A percentile compares a stretch with the other conserved stretches of the same genome.
These are phyloP conservation scores for Veloboletus limbatus DNA, from an alignment of 1,284 basidiomycete genomes.

Conservation along the genomic window DNA sequence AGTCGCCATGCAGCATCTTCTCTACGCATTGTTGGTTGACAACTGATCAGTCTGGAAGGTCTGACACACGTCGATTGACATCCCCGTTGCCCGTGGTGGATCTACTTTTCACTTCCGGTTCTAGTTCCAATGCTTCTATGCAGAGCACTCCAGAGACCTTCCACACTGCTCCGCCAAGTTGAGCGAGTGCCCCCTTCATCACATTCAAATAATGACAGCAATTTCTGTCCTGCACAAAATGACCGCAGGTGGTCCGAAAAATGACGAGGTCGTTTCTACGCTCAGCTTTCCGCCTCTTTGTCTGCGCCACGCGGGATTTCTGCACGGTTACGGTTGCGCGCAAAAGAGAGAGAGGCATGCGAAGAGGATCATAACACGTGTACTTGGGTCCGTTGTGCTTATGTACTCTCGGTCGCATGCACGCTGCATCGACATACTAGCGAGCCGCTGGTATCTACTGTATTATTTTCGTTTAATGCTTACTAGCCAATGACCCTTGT, in stretches of 20 bases:
- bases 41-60: slow-evolving; percentile 50
- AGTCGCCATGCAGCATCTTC: slow-evolving; percentile 47
- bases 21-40: slow-evolving; percentile 59
- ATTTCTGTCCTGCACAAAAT: slow-evolving; percentile 12
- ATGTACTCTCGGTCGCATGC: background rate
- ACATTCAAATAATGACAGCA: background rate
- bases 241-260: slow-evolving; percentile 39
- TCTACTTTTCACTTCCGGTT: background rate
- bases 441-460: background rate
- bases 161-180: background rate
- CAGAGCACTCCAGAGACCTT: background rate
- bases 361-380: slow-evolving; percentile 1
- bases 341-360: slow-evolving; percentile 37
- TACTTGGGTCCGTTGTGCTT: background rate
- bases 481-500: slow-evolving; percentile 33
- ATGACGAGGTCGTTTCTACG: slow-evolving; percentile 51
- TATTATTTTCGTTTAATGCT: slow-evolving; percentile 27
- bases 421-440: background rate
- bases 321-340: slow-evolving; percentile 55
- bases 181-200: slow-evolving; percentile 19
- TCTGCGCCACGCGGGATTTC: slow-evolving; percentile 63
- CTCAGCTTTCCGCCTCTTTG: slow-evolving; percentile 43
- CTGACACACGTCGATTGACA: slow-evolving; percentile 44
- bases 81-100: slow-evolving; percentile 20
- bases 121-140: background rate